Percentiles rank a stretch among this genome's conserved stretches.
Conservation (phyloP, 2,329 filamentous ascomycete species). For the Magnaporthales sp. region DNA sequence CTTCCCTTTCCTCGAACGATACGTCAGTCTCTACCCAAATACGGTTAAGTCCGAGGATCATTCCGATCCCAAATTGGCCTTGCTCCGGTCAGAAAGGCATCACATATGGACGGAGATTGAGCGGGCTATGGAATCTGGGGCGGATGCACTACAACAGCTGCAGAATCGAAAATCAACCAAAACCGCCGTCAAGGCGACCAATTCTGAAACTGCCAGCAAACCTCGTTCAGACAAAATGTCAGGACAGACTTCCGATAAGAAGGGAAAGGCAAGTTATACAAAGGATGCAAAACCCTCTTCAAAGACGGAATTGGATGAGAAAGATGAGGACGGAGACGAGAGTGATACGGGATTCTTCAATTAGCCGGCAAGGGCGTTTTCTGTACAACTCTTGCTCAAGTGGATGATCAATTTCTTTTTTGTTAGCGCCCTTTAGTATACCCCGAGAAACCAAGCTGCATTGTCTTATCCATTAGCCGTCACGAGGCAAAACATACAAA, state of each 20-base stretch:
- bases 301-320: neutral
- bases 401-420: neutral
- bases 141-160: slow-evolving; percentile 39
- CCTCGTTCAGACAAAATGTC: slow-evolving; percentile 2
- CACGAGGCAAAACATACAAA: neutral
- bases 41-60: slow-evolving; percentile 20
- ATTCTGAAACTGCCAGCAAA: slow-evolving; percentile 4
- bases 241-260: slow-evolving; percentile 6
- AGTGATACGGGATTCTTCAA: slow-evolving; percentile 32
- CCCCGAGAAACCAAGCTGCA: neutral
- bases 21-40: slow-evolving; percentile 54
- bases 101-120: slow-evolving; percentile 64
- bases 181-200: slow-evolving; percentile 12
- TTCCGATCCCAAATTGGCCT: slow-evolving; percentile 30
- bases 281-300: neutral
- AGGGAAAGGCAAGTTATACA: slow-evolving; percentile 1
- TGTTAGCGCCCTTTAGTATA: neutral
- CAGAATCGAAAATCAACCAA: slow-evolving; percentile 36
- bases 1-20: slow-evolving; percentile 62
- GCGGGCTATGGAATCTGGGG: slow-evolving; percentile 50
- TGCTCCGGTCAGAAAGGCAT: slow-evolving; percentile 37
- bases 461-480: neutral
- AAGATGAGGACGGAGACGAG: slow-evolving; percentile 18
- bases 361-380: neutral
- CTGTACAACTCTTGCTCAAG: neutral